phyloP scores from a whole-genome alignment of 2,329 filamentous ascomycete species.

The Westerdykella aurantiaca region DNA sequence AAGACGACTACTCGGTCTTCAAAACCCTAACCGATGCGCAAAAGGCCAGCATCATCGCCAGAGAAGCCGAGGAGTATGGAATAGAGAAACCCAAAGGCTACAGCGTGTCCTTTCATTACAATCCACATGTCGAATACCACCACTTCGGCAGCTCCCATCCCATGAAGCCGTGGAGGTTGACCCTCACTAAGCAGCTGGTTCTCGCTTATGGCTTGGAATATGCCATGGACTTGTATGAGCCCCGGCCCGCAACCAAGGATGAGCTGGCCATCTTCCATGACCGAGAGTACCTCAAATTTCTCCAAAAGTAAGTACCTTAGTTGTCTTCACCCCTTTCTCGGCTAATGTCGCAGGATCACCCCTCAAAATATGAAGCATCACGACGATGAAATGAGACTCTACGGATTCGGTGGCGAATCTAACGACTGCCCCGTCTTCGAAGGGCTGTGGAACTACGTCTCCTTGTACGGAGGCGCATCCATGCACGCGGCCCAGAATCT shows the following conservation, averaged over 20 bases:
- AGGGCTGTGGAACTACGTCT: constrained; percentile 90
- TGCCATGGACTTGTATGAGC: constrained; percentile 90
- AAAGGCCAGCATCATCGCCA: constrained; percentile 48
- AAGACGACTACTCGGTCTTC: constrained; percentile 26
- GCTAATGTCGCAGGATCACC: constrained; percentile 38
- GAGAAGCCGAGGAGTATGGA: constrained; percentile 55
- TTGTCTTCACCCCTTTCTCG: background rate
- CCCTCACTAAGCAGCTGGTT: constrained; percentile 89
- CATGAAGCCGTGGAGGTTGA: constrained; percentile 98
- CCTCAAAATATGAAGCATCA: constrained; percentile 42
- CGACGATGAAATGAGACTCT: constrained; percentile 50
- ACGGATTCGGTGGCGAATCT: constrained; percentile 67
- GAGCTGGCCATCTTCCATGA: constrained; percentile 85
- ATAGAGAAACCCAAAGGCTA: constrained; percentile 79
- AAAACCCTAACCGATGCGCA: constrained; percentile 27
- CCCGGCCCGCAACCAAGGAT: constrained; percentile 77
- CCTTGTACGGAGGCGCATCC: constrained; percentile 84
- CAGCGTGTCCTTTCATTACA: constrained; percentile 91
- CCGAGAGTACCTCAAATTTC: constrained; percentile 83
- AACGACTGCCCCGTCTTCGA: constrained; percentile 95
- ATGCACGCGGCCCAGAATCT: constrained; percentile 88
- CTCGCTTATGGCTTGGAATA: constrained; percentile 93
- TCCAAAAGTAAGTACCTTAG: constrained; percentile 43
- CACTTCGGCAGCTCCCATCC: constrained; percentile 96
- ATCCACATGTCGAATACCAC: constrained; percentile 89